Percentiles rank a stretch among this genome's conserved stretches.
Evolutionary conservation across 192 early-diverging fungal genomes (phyloP).

Genomic region (Neocallimastix lanati): DNA sequence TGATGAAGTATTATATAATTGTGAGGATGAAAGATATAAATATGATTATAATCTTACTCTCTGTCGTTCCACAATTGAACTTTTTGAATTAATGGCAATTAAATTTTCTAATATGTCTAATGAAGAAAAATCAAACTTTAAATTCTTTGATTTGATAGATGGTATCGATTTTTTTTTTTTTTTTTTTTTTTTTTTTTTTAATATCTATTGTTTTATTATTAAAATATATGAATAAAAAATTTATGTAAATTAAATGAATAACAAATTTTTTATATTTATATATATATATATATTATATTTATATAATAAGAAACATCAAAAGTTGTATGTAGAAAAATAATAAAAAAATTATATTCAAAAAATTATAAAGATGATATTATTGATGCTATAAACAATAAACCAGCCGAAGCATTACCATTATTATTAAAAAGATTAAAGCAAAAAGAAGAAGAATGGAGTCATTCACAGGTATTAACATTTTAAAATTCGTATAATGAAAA

Average conservation of each 20-base stretch:
- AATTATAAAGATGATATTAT: constrained; percentile 73
- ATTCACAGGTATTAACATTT: constrained; percentile 10
- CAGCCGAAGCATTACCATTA: constrained; percentile 76
- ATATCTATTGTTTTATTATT: too few species aligned
- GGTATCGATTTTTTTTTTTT: constrained; percentile 20
- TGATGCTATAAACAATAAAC: constrained; percentile 79
- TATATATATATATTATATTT: too few species aligned
- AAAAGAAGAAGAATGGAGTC: constrained; percentile 96
- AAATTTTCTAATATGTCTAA: constrained; percentile 61
- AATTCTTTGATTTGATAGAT: constrained; percentile 52
- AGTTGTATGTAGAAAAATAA: constrained; percentile 68
- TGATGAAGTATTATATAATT: constrained; percentile 83
- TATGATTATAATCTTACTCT: constrained; percentile 96
- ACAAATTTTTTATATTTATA: too few species aligned
- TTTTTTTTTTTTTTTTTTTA: too few species aligned
- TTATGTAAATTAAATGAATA: too few species aligned
- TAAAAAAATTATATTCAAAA: constrained; percentile 86
- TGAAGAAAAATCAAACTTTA: constrained; percentile 58
- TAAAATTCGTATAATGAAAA: too few species aligned
- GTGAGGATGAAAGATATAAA: constrained; percentile 93
- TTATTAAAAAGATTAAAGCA: constrained; percentile 88
- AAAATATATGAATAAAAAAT: too few species aligned
- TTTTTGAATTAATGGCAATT: constrained; percentile 77
- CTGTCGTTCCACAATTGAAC: constrained; percentile 68
- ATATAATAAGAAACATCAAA: constrained; percentile 27